Conservation (phyloP, 805 yeast species). For the Candida ortonii region DNA sequence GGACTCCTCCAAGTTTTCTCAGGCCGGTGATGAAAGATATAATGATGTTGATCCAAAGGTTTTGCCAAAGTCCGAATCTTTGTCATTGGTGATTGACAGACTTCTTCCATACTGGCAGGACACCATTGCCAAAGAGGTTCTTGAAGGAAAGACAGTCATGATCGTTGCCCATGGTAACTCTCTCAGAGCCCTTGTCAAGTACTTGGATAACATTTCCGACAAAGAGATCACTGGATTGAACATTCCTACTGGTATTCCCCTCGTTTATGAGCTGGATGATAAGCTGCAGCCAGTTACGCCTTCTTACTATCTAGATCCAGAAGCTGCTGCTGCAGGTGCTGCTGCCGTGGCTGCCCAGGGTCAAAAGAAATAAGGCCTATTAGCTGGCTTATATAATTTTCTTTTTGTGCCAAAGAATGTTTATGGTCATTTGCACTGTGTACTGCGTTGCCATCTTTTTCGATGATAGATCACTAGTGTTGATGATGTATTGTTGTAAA, state of each 20-base stretch:
- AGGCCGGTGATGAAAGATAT: slow-evolving; percentile 84
- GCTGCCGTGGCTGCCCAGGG: slow-evolving; percentile 99
- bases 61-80: slow-evolving; percentile 91
- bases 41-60: slow-evolving; percentile 76
- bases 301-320: slow-evolving; percentile 96
- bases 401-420: neutral
- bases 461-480: slow-evolving; percentile 1
- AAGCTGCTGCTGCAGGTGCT: slow-evolving; percentile 99
- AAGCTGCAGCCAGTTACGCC: slow-evolving; percentile 86
- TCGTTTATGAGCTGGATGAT: slow-evolving; percentile 91
- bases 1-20: slow-evolving; percentile 77
- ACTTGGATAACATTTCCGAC: slow-evolving; percentile 90
- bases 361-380: slow-evolving; percentile 46
- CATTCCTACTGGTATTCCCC: slow-evolving; percentile 98
- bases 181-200: slow-evolving; percentile 92
- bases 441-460: too few relatives aligned
- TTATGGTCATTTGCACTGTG: neutral
- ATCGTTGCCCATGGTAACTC: slow-evolving; percentile 99
- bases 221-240: slow-evolving; percentile 89
- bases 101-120: slow-evolving; percentile 96
- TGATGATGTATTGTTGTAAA: neutral
- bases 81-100: slow-evolving; percentile 93
- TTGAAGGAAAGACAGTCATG: slow-evolving; percentile 85
- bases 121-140: slow-evolving; percentile 78
- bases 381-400: slow-evolving; percentile 1